Evolutionary conservation across 768 basidiomycete species (phyloP), one percentile per base, ranked within the genome.

Genomic region (Leucosporidium scottii): DNA sequence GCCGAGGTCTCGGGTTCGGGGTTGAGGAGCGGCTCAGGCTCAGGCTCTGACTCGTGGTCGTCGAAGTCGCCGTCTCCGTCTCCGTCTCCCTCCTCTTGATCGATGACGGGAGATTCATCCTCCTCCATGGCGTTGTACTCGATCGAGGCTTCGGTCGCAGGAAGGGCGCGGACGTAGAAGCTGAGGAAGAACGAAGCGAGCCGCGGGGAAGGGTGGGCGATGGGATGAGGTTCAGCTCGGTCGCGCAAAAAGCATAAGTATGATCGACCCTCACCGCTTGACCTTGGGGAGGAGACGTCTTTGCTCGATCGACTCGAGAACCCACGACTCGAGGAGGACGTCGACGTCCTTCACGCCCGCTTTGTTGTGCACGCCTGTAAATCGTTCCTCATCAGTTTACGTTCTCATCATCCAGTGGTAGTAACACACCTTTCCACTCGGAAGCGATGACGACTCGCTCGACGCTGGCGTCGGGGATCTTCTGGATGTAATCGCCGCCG

Each of bases 401-500:
- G 3, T 15, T 44, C 39, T 44, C 58, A 12, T 13, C 20, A 6
- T 23, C 4, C 27, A 1, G 15, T 28, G 18, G 1, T 44, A 34
- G 21, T 23, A 12, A 25, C 47, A 10, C 4, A 25, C 50, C 49
- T 10, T 27, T 39, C 50, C 49, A 66, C 30, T 61, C 28, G 18
- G 34, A 7, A 7, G 71, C 59, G 23, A 72, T 39, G 31, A 72
- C 62, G 8, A 68, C 6, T 28, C 65, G 47, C 1, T 48, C 17
- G 5, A 23, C 1, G 0, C 1, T 13, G 4, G n/a, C 25, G 3
- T 59, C 59, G 25, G 59, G 59, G 27, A 59, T 57, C 23, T 1
- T 25, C 50, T 12, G 18, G 18, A 1, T 15, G 20, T 4, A 56
- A 64, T n/a, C 61, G 2, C 79, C 81, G 13, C 81, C 81, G 67